A percentile compares a stretch with the other conserved stretches of the same genome.
These are phyloP conservation scores for Funneliformis caledonium DNA, from an alignment of 371 early-diverging fungal genomes.

Conservation along the genomic window DNA sequence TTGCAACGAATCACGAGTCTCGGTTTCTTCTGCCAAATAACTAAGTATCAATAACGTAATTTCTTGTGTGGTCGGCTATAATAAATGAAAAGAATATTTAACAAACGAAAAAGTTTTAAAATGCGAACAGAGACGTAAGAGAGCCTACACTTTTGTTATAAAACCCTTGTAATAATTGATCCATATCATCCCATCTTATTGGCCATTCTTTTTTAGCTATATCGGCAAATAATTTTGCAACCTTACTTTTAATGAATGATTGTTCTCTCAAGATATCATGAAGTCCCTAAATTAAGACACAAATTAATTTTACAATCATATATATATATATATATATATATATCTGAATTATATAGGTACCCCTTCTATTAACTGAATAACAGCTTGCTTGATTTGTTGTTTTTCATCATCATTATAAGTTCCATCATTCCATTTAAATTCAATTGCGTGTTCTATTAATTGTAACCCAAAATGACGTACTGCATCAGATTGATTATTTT, in stretches of 20 bases:
- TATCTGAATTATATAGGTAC: neutral
- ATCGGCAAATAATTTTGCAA: constrained; percentile 22
- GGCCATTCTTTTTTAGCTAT: constrained; percentile 5
- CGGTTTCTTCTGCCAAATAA: constrained; percentile 13
- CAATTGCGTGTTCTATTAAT: neutral
- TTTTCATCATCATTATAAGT: constrained; percentile 4
- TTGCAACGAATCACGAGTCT: constrained; percentile 15
- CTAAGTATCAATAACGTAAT: neutral
- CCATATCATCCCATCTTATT: neutral
- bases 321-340: neutral
- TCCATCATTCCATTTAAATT: constrained; percentile 20
- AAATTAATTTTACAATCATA: neutral
- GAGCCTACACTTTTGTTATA: neutral
- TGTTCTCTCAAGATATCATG: constrained; percentile 14
- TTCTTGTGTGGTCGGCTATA: constrained; percentile 18
- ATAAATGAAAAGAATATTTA: neutral
- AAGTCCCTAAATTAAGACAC: neutral
- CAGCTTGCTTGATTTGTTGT: constrained; percentile 4
- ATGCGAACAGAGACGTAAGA: neutral
- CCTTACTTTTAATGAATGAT: constrained; percentile 9
- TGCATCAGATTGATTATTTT: neutral
- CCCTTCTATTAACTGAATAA: neutral
- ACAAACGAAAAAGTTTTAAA: neutral
- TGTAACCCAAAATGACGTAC: constrained; percentile 14
- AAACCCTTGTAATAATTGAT: neutral